phyloP scores from a whole-genome alignment of 169 alveolate species.

The Plasmodium billcollinsi region DNA sequence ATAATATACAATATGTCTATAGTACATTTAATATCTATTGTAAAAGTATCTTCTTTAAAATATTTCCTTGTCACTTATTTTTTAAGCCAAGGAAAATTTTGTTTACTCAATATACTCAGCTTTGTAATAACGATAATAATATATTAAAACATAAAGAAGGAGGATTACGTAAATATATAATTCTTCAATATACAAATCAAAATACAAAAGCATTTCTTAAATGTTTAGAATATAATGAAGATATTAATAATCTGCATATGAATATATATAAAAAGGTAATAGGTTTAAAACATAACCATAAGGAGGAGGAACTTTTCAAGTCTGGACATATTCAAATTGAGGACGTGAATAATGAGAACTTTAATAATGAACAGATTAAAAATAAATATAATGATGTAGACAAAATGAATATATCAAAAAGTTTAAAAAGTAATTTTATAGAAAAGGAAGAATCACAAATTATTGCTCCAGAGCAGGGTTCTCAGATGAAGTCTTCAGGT shows the following conservation, averaged over 20 bases:
- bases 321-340: too few species aligned
- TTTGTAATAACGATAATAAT: not conserved
- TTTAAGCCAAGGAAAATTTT: conserved; percentile 10
- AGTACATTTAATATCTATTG: not conserved
- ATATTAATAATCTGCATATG: not conserved
- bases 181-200: conserved; percentile 13
- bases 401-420: too few species aligned
- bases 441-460: too few species aligned
- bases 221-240: not conserved
- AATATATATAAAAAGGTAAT: too few species aligned
- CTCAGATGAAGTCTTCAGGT: too few species aligned
- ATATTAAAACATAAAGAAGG: not conserved
- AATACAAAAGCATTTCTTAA: conserved; percentile 6
- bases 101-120: not conserved
- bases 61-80: not conserved
- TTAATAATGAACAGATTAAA: too few species aligned
- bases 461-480: too few species aligned
- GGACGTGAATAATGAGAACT: too few species aligned
- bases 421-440: too few species aligned
- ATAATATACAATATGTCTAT: not conserved
- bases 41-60: not conserved
- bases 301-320: too few species aligned
- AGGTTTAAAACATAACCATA: too few species aligned
- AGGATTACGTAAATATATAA: not conserved
- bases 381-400: too few species aligned